Conservation (phyloP, 2,329 filamentous ascomycete genomes). For the Aspergillus quadrilineatus region DNA sequence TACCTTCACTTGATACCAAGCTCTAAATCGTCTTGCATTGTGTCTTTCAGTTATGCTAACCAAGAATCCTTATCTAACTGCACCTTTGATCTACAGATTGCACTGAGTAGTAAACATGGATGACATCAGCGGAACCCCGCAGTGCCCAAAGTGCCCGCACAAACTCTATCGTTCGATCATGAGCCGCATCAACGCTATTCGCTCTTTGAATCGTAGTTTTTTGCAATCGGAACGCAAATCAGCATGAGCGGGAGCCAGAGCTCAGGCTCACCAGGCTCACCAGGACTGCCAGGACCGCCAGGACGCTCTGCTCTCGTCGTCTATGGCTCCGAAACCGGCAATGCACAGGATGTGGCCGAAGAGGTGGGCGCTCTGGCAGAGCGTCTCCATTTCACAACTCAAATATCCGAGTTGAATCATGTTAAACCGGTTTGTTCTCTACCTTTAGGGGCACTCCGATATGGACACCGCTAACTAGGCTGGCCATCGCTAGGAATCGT, state of each 20-base stretch:
- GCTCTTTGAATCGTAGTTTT: neutral
- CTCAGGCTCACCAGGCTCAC: neutral
- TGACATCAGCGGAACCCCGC: constrained; percentile 21
- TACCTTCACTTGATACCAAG: neutral
- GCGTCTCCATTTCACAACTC: constrained; percentile 73
- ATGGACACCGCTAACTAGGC: neutral
- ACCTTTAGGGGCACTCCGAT: neutral
- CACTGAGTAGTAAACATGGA: constrained; percentile 26
- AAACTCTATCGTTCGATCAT: neutral
- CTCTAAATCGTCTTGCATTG: neutral
- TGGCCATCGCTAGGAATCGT: constrained; percentile 26
- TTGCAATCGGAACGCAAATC: neutral
- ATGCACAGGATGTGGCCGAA: constrained; percentile 85
- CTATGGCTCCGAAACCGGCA: constrained; percentile 94
- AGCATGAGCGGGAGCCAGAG: constrained; percentile 26
- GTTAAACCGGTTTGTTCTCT: constrained; percentile 65
- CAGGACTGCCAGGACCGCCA: neutral
- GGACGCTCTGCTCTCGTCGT: constrained; percentile 65
- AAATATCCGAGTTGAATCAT: constrained; percentile 73
- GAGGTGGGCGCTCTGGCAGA: constrained; percentile 74
- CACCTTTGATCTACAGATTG: constrained; percentile 14
- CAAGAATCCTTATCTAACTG: neutral
- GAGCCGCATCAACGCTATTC: neutral
- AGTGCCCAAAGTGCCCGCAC: constrained; percentile 15
- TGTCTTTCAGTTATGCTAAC: neutral